Evolutionary conservation across 352 stramenopile species (phyloP).

Genomic region (Phytophthora cajani): DNA sequence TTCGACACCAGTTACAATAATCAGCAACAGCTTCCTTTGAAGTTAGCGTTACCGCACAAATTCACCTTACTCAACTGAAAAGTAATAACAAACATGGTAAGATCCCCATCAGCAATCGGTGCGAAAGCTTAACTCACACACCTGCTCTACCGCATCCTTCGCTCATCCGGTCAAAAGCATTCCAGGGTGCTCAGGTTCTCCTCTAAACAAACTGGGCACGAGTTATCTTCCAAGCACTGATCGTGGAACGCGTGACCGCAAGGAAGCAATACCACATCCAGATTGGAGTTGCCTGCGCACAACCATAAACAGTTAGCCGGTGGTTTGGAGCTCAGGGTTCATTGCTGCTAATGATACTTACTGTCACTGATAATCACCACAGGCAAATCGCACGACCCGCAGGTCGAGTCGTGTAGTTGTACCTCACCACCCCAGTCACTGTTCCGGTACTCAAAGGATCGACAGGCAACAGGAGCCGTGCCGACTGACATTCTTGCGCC

Average conservation of each 20-base stretch:
- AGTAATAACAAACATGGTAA: constrained; percentile 3
- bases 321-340: not conserved
- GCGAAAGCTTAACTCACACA: not conserved
- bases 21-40: constrained; percentile 24
- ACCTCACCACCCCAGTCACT: constrained; percentile 90
- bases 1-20: constrained; percentile 33
- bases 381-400: constrained; percentile 73
- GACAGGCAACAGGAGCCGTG: constrained; percentile 30
- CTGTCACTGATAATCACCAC: constrained; percentile 84
- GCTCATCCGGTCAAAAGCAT: constrained; percentile 32
- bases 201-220: constrained; percentile 78
- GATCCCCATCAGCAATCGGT: not conserved
- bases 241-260: constrained; percentile 85
- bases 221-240: constrained; percentile 62
- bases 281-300: constrained; percentile 68
- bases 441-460: constrained; percentile 83
- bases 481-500: constrained; percentile 18
- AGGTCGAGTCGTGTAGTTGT: constrained; percentile 84
- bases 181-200: constrained; percentile 56
- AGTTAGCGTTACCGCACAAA: not conserved
- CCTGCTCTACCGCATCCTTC: not conserved
- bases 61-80: constrained; percentile 5
- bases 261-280: constrained; percentile 78
- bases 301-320: constrained; percentile 15
- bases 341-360: constrained; percentile 34